These are phyloP conservation scores for Hyphochytrium catenoides DNA, from an alignment of 352 stramenopile species.

Conservation along the genomic window DNA sequence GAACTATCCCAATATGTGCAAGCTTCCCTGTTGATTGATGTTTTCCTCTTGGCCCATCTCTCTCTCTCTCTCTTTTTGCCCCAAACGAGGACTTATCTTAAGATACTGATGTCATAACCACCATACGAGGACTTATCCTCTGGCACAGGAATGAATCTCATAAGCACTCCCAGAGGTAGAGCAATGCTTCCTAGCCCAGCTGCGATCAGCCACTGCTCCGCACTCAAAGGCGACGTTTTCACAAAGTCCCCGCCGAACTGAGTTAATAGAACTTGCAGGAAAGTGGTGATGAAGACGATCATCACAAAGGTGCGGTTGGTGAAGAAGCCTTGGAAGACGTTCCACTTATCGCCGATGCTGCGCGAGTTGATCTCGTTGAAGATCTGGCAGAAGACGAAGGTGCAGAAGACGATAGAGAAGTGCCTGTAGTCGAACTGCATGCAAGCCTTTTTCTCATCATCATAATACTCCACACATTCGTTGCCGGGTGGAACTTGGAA, in stretches of 20 bases:
- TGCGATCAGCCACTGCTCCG: constrained; percentile 29
- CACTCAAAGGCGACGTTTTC: constrained; percentile 35
- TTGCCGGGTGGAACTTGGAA: constrained; percentile 36
- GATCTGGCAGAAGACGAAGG: constrained; percentile 89
- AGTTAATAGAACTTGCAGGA: constrained; percentile 85
- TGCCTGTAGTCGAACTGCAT: constrained; percentile 55
- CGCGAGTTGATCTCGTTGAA: constrained; percentile 67
- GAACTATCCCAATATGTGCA: too few species aligned
- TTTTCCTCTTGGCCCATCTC: too few species aligned
- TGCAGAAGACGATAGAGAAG: constrained; percentile 94
- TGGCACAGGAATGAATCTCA: constrained; percentile 37
- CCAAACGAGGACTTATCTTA: too few species aligned
- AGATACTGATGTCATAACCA: too few species aligned
- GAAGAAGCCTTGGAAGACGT: constrained; percentile 72
- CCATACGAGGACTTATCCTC: constrained; percentile 32
- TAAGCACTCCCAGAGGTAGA: constrained; percentile 33
- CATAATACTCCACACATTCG: constrained; percentile 17
- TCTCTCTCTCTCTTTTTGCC: too few species aligned
- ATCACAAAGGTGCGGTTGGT: constrained; percentile 75
- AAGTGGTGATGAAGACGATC: constrained; percentile 70
- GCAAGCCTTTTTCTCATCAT: too few species aligned
- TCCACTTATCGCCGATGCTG: constrained; percentile 80
- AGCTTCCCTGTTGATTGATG: too few species aligned
- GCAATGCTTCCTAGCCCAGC: constrained; percentile 28
- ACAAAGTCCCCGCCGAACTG: constrained; percentile 75